Percentiles rank a stretch among this genome's conserved stretches.
These are phyloP conservation scores for Metschnikowia henanensis DNA, from an alignment of 805 yeast species.

Conservation along the genomic window DNA sequence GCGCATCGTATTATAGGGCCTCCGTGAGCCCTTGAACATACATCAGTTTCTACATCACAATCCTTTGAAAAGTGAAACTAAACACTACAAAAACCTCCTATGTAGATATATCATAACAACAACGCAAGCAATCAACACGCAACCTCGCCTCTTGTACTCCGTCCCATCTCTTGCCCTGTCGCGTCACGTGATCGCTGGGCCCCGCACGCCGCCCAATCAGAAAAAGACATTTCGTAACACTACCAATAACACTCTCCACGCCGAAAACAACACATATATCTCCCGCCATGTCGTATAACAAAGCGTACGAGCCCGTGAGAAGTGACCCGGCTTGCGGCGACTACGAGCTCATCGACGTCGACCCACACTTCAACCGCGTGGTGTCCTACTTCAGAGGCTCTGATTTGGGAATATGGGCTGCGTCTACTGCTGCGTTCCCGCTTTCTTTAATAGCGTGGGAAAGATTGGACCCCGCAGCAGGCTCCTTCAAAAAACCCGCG, in stretches of 20 bases:
- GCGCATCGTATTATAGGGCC: no score
- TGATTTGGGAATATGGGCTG: conserved; percentile 56
- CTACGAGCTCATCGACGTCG: conserved; percentile 64
- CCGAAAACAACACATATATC: conserved; percentile 2
- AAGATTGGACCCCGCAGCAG: conserved; percentile 41
- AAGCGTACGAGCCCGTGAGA: conserved; percentile 42
- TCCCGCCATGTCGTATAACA: conserved; percentile 38
- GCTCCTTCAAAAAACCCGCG: conserved; percentile 44
- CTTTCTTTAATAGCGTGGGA: conserved; percentile 43
- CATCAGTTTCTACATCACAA: no score
- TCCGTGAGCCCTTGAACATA: no score
- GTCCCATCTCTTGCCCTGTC: no score
- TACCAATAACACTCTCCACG: not conserved
- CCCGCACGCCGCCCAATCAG: conserved; percentile 36
- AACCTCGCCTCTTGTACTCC: no score
- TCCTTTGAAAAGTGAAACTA: no score
- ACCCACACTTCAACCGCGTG: conserved; percentile 74
- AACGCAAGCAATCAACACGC: no score
- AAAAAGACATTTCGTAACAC: conserved; percentile 26
- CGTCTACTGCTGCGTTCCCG: conserved; percentile 43
- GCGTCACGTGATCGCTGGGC: conserved; percentile 13
- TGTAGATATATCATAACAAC: no score
- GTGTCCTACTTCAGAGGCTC: conserved; percentile 68
- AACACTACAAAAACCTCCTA: no score
- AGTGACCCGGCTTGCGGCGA: conserved; percentile 25